Evolutionary conservation across 75 land plant genomes (phyloP).

Genomic region (Chamaecyparis obtusa): DNA sequence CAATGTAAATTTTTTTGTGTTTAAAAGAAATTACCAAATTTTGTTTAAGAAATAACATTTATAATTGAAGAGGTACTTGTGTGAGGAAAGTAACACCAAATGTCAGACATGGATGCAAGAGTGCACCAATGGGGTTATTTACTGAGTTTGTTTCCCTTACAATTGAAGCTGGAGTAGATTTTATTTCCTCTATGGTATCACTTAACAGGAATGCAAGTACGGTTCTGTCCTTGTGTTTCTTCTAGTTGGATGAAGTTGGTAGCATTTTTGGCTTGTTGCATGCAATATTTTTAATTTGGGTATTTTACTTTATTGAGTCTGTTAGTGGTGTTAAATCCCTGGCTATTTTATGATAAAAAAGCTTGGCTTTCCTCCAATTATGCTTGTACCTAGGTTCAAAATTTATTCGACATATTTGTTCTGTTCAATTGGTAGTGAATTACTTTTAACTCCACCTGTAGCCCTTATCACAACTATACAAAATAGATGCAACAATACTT

Average conservation of each 20-base stretch:
- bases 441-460: background rate
- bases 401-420: background rate
- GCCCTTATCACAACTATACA: background rate
- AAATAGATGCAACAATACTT: background rate
- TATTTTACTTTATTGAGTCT: background rate
- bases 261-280: background rate
- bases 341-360: background rate
- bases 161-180: background rate
- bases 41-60: background rate
- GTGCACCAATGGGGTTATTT: background rate
- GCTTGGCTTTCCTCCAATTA: no score
- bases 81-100: background rate
- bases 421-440: background rate
- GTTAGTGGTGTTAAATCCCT: background rate
- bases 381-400: background rate
- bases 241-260: background rate
- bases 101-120: background rate
- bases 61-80: background rate
- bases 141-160: background rate
- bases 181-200: background rate
- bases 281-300: background rate
- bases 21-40: background rate
- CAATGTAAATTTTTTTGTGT: background rate
- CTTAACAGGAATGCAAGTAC: background rate
- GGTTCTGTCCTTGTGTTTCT: background rate